These are phyloP conservation scores for Starmerella bombi DNA, from an alignment of 805 yeast species.

Conservation along the genomic window DNA sequence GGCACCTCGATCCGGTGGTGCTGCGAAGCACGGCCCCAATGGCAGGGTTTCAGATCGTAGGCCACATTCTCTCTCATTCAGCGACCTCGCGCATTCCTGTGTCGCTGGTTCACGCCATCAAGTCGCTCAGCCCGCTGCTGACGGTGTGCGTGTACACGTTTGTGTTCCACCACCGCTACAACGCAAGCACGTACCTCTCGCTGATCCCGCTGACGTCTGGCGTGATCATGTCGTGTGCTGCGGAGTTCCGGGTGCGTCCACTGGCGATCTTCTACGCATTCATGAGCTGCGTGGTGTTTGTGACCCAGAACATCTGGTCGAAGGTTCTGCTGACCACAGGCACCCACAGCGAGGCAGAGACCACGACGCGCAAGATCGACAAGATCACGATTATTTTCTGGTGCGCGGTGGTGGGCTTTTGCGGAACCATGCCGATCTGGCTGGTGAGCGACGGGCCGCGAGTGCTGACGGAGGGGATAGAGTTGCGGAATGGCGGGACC, in stretches of 20 bases:
- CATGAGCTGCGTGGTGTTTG: conserved; percentile 59
- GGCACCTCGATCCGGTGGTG: conserved; percentile 14
- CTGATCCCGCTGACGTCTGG: conserved; percentile 69
- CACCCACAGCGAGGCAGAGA: conserved; percentile 2
- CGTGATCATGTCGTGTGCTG: conserved; percentile 52
- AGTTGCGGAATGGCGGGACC: conserved; percentile 18
- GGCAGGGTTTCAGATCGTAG: conserved; percentile 87
- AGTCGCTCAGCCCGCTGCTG: conserved; percentile 78
- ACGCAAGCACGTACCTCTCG: conserved; percentile 57
- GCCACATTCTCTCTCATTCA: conserved; percentile 81
- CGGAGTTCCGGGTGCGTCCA: conserved; percentile 34
- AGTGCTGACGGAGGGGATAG: conserved; percentile 13
- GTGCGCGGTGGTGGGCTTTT: conserved; percentile 60
- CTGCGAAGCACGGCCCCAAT: conserved; percentile 57
- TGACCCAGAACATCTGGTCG: conserved; percentile 75
- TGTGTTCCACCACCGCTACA: conserved; percentile 46
- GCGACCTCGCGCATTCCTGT: conserved; percentile 90
- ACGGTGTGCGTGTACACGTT: conserved; percentile 70
- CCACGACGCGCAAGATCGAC: conserved; percentile 40
- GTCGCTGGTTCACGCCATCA: conserved; percentile 87
- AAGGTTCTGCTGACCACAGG: conserved; percentile 55
- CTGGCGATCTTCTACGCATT: conserved; percentile 59
- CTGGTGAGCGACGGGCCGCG: conserved; percentile 41
- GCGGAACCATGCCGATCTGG: conserved; percentile 64
- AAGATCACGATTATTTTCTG: conserved; percentile 69